Evolutionary conservation across 192 early-diverging fungal species (phyloP).

Genomic region (Umbelopsis isabellina): DNA sequence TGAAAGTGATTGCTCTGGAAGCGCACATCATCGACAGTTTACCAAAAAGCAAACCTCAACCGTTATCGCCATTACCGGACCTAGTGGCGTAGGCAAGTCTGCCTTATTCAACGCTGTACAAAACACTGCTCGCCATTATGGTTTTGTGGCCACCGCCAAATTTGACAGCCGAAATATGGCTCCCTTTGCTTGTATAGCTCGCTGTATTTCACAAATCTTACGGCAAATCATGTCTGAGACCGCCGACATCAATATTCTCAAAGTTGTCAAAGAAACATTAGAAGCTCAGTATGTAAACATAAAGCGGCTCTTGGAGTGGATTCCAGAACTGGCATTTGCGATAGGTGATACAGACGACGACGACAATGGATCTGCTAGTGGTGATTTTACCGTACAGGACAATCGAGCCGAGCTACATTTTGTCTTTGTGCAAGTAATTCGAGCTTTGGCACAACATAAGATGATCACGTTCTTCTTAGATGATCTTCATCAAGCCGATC

Average conservation of each 20-base stretch:
- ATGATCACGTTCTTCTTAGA: conserved; percentile 41
- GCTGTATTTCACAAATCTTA: conserved; percentile 34
- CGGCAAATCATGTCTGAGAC: conserved; percentile 41
- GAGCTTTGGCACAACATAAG: conserved; percentile 30
- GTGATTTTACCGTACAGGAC: conserved; percentile 26
- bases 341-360: not conserved
- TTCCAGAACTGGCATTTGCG: conserved; percentile 34
- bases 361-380: not conserved
- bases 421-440: conserved; percentile 35
- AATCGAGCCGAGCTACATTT: conserved; percentile 30
- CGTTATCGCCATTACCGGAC: conserved; percentile 31
- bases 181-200: conserved; percentile 36
- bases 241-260: conserved; percentile 22
- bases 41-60: conserved; percentile 16
- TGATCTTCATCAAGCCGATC: conserved; percentile 40
- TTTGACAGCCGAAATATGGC: conserved; percentile 34
- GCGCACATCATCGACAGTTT: not conserved
- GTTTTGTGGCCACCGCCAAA: conserved; percentile 36
- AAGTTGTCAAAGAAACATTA: conserved; percentile 23
- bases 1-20: conserved; percentile 28
- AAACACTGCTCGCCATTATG: conserved; percentile 32
- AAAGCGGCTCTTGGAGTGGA: conserved; percentile 24
- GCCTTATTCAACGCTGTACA: conserved; percentile 35
- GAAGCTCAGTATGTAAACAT: conserved; percentile 29
- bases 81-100: conserved; percentile 38